Evolutionary conservation across 129 eudicot genomes (phyloP).

Genomic region (Chrysanthemum makinoi): DNA sequence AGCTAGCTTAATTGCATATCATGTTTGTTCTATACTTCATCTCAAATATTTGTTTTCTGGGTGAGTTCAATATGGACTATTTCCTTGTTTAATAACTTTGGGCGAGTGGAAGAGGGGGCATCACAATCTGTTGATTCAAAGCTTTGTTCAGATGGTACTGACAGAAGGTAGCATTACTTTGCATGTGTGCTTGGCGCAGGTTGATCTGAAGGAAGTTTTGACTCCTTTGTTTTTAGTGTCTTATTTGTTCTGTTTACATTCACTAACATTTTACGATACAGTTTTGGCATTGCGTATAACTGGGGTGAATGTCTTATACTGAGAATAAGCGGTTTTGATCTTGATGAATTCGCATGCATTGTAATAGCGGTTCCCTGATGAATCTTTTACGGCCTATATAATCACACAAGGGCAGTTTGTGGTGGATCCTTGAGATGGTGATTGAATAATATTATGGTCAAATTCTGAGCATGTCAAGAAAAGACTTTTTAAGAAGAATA

Average conservation of each 20-base stretch:
- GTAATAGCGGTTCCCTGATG: neutral
- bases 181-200: neutral
- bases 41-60: neutral
- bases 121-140: slow-evolving; percentile 18
- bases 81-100: slow-evolving; percentile 10
- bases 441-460: no score
- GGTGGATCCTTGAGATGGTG: neutral
- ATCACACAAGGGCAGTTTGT: neutral
- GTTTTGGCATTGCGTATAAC: no score
- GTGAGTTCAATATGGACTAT: neutral
- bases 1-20: slow-evolving; percentile 9
- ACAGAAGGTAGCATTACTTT: neutral
- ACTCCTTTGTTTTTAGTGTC: neutral
- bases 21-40: slow-evolving; percentile 4
- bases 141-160: slow-evolving; percentile 23
- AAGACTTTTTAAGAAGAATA: no score
- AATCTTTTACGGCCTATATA: neutral
- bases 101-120: slow-evolving; percentile 26
- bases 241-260: neutral
- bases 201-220: neutral
- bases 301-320: neutral
- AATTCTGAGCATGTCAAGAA: neutral
- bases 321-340: slow-evolving; percentile 1
- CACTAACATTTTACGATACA: neutral
- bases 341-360: neutral